These are phyloP conservation scores for Jacaranda mimosifolia DNA, from an alignment of 257 asterid genomes.

Conservation along the genomic window DNA sequence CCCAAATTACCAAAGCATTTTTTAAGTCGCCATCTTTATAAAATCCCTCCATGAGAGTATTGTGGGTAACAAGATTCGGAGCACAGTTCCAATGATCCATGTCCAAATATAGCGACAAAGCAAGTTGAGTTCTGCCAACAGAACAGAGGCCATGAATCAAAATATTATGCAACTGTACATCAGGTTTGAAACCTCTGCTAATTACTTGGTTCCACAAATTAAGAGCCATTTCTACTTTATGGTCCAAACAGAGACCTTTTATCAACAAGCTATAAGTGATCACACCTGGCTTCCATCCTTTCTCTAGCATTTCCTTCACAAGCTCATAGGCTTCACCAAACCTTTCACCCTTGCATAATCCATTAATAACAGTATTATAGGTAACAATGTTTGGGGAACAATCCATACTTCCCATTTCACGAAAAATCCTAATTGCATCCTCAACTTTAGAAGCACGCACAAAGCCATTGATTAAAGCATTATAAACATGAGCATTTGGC, in stretches of 20 bases:
- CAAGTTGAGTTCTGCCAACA: slow-evolving; percentile 61
- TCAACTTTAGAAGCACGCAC: slow-evolving; percentile 65
- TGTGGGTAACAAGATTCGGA: slow-evolving; percentile 83
- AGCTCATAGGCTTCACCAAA: slow-evolving; percentile 71
- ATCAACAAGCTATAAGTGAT: slow-evolving; percentile 79
- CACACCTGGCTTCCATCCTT: slow-evolving; percentile 69
- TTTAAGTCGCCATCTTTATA: slow-evolving; percentile 69
- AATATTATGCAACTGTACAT: slow-evolving; percentile 88
- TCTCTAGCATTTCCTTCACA: slow-evolving; percentile 81
- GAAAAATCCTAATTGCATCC: slow-evolving; percentile 63
- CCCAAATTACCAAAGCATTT: slow-evolving; percentile 81
- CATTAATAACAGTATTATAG: slow-evolving; percentile 78
- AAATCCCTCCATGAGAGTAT: slow-evolving; percentile 94
- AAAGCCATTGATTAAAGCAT: slow-evolving; percentile 74
- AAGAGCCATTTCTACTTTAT: slow-evolving; percentile 71
- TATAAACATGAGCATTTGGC: slow-evolving; percentile 76
- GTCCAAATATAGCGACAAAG: slow-evolving; percentile 65
- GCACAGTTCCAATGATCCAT: slow-evolving; percentile 65
- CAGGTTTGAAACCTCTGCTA: slow-evolving; percentile 69
- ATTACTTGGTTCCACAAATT: slow-evolving; percentile 69
- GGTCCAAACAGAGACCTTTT: slow-evolving; percentile 77
- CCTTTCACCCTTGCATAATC: slow-evolving; percentile 75
- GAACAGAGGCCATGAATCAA: slow-evolving; percentile 94
- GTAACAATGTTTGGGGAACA: slow-evolving; percentile 73
- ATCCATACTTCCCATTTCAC: slow-evolving; percentile 58